These are phyloP conservation scores for Eremothecium coryli DNA, from an alignment of 1,139 yeast species.

Conservation along the genomic window DNA sequence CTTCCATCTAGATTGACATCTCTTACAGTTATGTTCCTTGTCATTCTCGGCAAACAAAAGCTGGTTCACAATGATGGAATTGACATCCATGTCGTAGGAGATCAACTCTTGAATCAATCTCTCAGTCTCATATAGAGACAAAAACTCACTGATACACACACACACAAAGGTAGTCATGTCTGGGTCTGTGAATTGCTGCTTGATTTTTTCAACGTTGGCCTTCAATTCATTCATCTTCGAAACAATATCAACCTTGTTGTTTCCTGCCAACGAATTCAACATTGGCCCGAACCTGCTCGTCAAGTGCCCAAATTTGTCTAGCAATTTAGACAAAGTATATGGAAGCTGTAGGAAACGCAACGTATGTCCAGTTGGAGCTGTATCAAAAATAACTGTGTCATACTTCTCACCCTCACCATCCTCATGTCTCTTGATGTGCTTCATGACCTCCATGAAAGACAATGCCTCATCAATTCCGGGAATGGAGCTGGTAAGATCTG, in stretches of 20 bases:
- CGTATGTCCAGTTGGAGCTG: constrained; percentile 98
- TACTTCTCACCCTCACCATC: constrained; percentile 43
- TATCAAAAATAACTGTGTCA: constrained; percentile 88
- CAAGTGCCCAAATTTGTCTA: constrained; percentile 78
- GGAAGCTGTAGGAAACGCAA: constrained; percentile 90
- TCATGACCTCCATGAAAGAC: constrained; percentile 94
- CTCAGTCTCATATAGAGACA: constrained; percentile 92
- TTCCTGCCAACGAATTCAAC: constrained; percentile 53
- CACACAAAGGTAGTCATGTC: constrained; percentile 94
- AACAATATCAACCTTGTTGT: constrained; percentile 68
- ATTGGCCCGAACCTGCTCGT: constrained; percentile 86
- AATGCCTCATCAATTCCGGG: constrained; percentile 98
- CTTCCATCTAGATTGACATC: constrained; percentile 88
- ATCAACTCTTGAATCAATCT: constrained; percentile 93
- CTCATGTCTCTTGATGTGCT: constrained; percentile 79
- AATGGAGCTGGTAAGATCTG: constrained; percentile 86
- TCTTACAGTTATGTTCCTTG: constrained; percentile 64
- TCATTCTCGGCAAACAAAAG: constrained; percentile 64
- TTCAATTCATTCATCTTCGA: constrained; percentile 77
- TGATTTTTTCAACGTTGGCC: constrained; percentile 75
- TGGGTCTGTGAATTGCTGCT: constrained; percentile 90
- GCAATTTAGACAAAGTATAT: constrained; percentile 75
- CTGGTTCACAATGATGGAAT: constrained; percentile 91
- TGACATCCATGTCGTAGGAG: constrained; percentile 91
- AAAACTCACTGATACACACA: constrained; percentile 93